A percentile compares a stretch with the other conserved stretches of the same genome.
Evolutionary conservation across 108 stramenopile genomes (phyloP).

Genomic region (Nitzschia sp.): DNA sequence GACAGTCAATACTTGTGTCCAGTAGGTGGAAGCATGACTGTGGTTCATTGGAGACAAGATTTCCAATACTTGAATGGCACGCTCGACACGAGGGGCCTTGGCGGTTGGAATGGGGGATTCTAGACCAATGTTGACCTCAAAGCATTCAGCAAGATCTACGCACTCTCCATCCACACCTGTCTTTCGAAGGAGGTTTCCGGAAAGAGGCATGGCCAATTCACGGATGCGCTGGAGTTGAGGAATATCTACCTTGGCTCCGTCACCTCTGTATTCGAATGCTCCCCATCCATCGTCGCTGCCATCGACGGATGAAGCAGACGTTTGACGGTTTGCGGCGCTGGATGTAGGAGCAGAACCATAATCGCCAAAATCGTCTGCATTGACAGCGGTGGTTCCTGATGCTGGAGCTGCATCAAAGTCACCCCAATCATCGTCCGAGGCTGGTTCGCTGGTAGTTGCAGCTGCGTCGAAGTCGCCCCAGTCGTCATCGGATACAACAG

Average conservation of each 20-base stretch:
- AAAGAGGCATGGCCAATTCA: conserved; percentile 24
- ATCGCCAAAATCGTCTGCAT: conserved; percentile 1
- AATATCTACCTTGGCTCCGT: neutral
- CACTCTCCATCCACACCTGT: conserved; percentile 22
- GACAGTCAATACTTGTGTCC: conserved; percentile 32
- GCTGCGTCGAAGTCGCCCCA: conserved; percentile 7
- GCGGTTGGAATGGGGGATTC: conserved; percentile 6
- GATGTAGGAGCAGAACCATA: neutral
- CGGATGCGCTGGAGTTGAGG: conserved; percentile 15
- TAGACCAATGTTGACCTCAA: conserved; percentile 40
- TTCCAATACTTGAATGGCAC: conserved; percentile 30
- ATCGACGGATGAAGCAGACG: neutral
- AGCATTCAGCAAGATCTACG: conserved; percentile 40
- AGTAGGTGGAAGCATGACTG: conserved; percentile 25
- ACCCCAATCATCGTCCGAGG: conserved; percentile 5
- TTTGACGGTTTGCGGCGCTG: no score
- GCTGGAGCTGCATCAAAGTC: neutral
- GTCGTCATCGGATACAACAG: neutral
- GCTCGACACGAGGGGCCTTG: conserved; percentile 11
- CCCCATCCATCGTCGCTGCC: conserved; percentile 13
- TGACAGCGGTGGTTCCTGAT: neutral
- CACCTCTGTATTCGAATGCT: conserved; percentile 24
- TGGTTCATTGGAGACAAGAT: conserved; percentile 14
- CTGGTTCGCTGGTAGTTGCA: neutral
- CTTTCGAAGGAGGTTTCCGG: conserved; percentile 30